A percentile compares a stretch with the other conserved stretches of the same genome.
Evolutionary conservation across 768 basidiomycete species (phyloP).

Genomic region (Xanthoconium purpureum): DNA sequence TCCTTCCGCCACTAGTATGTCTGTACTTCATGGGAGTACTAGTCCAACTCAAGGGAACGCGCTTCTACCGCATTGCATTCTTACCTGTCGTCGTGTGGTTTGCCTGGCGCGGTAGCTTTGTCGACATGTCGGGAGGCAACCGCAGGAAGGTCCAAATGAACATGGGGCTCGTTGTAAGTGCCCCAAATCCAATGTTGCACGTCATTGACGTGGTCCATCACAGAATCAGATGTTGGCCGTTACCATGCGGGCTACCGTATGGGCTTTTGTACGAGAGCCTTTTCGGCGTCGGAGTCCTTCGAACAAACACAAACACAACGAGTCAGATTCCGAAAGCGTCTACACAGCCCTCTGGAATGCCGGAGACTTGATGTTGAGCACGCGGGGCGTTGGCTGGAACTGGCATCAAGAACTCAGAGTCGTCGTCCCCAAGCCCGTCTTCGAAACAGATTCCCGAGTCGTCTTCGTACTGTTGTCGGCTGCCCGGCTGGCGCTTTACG

Average conservation of each 20-base stretch:
- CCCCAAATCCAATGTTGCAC: no score
- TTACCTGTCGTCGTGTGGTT: constrained; percentile 46
- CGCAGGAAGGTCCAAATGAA: constrained; percentile 10
- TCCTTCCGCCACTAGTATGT: constrained; percentile 41
- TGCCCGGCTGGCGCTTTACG: neutral
- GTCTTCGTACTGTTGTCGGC: constrained; percentile 15
- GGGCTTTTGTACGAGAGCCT: constrained; percentile 15
- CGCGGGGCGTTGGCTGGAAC: constrained; percentile 30
- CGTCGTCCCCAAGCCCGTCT: constrained; percentile 5
- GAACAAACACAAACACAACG: neutral
- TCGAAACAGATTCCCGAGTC: constrained; percentile 8
- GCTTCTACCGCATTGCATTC: constrained; percentile 42
- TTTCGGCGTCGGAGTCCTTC: constrained; percentile 8
- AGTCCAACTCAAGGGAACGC: constrained; percentile 43
- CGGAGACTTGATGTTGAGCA: constrained; percentile 22
- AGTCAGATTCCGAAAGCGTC: neutral
- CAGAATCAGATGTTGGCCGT: no score
- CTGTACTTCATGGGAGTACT: constrained; percentile 53
- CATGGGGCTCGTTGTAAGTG: constrained; percentile 18
- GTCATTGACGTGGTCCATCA: no score
- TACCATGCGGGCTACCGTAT: constrained; percentile 7
- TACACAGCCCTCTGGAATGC: constrained; percentile 22
- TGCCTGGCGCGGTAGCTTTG: constrained; percentile 37
- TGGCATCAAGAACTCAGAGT: constrained; percentile 18
- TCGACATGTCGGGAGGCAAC: constrained; percentile 24